Conservation (phyloP, 1,139 yeast species). For the Candida glucosophila region DNA sequence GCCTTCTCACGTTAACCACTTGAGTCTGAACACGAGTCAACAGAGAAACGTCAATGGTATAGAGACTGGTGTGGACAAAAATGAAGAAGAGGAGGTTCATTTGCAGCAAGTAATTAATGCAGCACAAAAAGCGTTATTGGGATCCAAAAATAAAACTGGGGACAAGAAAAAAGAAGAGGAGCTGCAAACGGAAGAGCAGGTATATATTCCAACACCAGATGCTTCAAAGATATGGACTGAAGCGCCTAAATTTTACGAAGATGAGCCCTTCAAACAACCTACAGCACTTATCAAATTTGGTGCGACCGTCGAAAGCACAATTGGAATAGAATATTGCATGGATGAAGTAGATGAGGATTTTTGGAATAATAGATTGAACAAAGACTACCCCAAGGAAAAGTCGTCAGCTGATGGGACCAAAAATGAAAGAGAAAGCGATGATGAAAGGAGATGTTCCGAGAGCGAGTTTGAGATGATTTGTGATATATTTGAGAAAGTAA, state of each 20-base stretch:
- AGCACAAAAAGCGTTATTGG: conserved; percentile 51
- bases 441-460: conserved; percentile 43
- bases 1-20: conserved; percentile 38
- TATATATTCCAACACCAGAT: conserved; percentile 95
- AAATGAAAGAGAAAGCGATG: conserved; percentile 8
- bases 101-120: conserved; percentile 84
- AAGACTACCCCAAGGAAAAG: conserved; percentile 16
- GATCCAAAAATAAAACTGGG: conserved; percentile 16
- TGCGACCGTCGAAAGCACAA: conserved; percentile 91
- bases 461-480: conserved; percentile 80
- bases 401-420: conserved; percentile 9
- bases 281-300: conserved; percentile 78
- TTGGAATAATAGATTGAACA: conserved; percentile 34
- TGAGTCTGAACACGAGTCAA: conserved; percentile 33
- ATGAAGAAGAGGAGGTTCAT: conserved; percentile 96
- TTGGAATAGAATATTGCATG: conserved; percentile 80
- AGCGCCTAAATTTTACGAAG: conserved; percentile 61
- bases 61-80: conserved; percentile 97
- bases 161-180: conserved; percentile 27
- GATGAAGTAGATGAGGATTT: conserved; percentile 83
- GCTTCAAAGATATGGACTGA: conserved; percentile 82
- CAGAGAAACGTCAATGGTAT: conserved; percentile 84
- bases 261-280: conserved; percentile 58
- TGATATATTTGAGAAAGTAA: conserved; percentile 64
- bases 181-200: too few relatives aligned